Conservation (phyloP, 768 basidiomycete species). For the Strobilomyces dryophilus region DNA sequence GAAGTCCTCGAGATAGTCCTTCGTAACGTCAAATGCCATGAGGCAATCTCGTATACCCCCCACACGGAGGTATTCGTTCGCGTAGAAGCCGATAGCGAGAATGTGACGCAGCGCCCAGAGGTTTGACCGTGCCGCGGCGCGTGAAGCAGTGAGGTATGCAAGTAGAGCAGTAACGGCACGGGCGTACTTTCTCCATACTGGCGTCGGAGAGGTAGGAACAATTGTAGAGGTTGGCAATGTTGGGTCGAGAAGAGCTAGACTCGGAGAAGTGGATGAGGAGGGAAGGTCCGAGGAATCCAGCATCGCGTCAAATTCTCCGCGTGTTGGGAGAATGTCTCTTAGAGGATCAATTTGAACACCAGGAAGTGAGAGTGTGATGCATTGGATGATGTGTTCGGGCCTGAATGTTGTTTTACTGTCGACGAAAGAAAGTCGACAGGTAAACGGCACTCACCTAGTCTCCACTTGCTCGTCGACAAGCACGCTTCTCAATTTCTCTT, state of each 20-base stretch:
- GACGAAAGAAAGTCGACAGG: neutral
- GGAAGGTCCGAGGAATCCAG: slow-evolving; percentile 39
- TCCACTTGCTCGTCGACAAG: slow-evolving; percentile 35
- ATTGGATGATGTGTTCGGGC: slow-evolving; percentile 43
- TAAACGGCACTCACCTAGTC: slow-evolving; percentile 27
- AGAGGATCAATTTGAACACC: slow-evolving; percentile 40
- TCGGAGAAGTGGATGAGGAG: slow-evolving; percentile 44
- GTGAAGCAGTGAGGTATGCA: slow-evolving; percentile 51
- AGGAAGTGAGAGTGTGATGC: slow-evolving; percentile 33
- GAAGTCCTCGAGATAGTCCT: slow-evolving; percentile 34
- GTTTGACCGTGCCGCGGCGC: slow-evolving; percentile 54
- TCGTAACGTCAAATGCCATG: slow-evolving; percentile 30
- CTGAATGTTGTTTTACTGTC: slow-evolving; percentile 25
- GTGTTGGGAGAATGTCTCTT: slow-evolving; percentile 50
- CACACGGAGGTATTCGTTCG: slow-evolving; percentile 55
- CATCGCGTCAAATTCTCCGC: slow-evolving; percentile 42
- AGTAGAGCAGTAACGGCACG: slow-evolving; percentile 57
- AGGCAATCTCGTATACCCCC: slow-evolving; percentile 46
- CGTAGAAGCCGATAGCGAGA: slow-evolving; percentile 56
- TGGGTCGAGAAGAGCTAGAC: slow-evolving; percentile 57
- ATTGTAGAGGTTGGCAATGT: slow-evolving; percentile 46
- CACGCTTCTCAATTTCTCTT: slow-evolving; percentile 38
- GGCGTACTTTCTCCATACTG: slow-evolving; percentile 43
- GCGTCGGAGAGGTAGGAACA: slow-evolving; percentile 10
- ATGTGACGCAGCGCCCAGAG: slow-evolving; percentile 70